Percentiles rank a stretch among this genome's conserved stretches.
phyloP scores from a whole-genome alignment of 2,329 filamentous ascomycete genomes.

The Cytospora piceicola region DNA sequence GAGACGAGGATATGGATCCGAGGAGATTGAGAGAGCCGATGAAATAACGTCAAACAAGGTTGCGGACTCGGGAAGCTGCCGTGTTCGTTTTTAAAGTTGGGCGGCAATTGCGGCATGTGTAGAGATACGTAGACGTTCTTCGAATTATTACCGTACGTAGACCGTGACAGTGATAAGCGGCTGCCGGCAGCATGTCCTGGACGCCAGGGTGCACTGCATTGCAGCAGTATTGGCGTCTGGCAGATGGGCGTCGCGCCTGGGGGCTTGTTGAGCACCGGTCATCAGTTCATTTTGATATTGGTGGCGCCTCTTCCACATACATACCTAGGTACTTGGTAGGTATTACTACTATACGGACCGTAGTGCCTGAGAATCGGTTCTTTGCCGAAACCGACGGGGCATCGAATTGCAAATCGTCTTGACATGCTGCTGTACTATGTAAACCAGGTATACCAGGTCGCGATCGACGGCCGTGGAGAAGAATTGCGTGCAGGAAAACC shows the following conservation, averaged over 20 bases:
- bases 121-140: neutral
- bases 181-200: neutral
- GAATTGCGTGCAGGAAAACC: constrained; percentile 17
- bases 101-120: constrained; percentile 20
- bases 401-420: neutral
- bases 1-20: neutral
- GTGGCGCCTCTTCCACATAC: constrained; percentile 1
- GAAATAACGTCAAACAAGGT: neutral
- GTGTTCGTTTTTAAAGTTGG: constrained; percentile 4
- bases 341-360: neutral
- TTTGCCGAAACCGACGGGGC: constrained; percentile 23
- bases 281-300: constrained; percentile 28
- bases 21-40: neutral
- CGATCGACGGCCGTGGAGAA: constrained; percentile 13
- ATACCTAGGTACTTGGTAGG: no score
- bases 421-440: neutral
- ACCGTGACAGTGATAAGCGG: constrained; percentile 5
- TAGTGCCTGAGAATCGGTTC: constrained; percentile 18
- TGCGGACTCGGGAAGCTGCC: constrained; percentile 11
- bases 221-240: neutral
- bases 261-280: constrained; percentile 24
- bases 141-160: no score
- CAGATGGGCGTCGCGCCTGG: constrained; percentile 3
- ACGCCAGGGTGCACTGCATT: constrained; percentile 22
- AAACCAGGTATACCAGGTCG: neutral